A percentile compares a stretch with the other conserved stretches of the same genome.
phyloP scores from a whole-genome alignment of 345 rosid genomes.

The Microthlaspi erraticum region DNA sequence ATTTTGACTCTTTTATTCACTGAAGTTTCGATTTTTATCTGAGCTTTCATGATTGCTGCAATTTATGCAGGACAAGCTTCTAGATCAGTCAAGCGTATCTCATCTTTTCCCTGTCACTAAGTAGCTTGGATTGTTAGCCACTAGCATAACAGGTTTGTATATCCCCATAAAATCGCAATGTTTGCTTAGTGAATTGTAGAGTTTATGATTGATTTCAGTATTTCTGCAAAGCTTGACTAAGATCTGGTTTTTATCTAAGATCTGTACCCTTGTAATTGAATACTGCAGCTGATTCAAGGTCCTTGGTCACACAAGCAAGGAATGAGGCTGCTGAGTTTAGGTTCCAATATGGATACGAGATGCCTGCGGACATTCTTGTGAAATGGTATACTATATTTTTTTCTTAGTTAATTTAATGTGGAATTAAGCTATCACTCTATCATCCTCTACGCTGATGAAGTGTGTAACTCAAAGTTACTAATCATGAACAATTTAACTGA shows the following conservation, averaged over 20 bases:
- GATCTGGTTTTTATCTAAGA: background rate
- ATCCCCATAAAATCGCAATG: too few species aligned
- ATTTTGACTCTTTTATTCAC: background rate
- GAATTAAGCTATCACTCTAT: background rate
- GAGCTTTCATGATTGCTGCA: constrained; percentile 8
- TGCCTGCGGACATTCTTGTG: constrained; percentile 95
- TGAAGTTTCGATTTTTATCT: background rate
- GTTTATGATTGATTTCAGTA: background rate
- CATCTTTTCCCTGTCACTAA: constrained; percentile 94
- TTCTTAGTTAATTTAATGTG: background rate
- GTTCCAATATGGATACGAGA: constrained; percentile 91
- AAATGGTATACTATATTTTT: constrained; percentile 49
- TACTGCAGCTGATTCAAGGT: constrained; percentile 93
- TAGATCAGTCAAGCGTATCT: constrained; percentile 92
- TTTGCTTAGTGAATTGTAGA: background rate
- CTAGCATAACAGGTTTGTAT: constrained; percentile 89
- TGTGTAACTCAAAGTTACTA: constrained; percentile 3
- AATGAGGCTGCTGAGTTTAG: constrained; percentile 99
- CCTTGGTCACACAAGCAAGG: constrained; percentile 96
- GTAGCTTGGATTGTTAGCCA: constrained; percentile 88
- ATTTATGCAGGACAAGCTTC: constrained; percentile 86
- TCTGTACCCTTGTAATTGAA: background rate
- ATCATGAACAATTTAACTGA: constrained; percentile 18
- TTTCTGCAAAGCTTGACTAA: background rate
- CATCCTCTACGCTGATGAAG: background rate